Evolutionary conservation across 2,329 filamentous ascomycete species (phyloP), one percentile per base, ranked within the genome.

Genomic region (Fusarium transvaalense): DNA sequence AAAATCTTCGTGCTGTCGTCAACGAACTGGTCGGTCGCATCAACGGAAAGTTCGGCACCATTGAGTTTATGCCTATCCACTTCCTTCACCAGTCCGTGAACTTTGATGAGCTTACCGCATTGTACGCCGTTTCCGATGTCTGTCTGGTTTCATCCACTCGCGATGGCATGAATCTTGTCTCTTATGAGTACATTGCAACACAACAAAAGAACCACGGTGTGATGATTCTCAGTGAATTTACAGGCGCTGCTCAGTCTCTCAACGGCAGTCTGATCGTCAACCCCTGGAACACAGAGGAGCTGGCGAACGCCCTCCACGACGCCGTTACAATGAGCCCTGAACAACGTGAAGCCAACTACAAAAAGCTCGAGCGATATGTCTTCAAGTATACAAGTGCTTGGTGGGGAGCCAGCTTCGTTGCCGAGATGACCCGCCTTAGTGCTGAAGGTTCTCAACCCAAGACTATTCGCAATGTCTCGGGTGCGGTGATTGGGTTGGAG

Each of bases 21-120:
- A 99, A 98, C 78, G 96, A 99, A 82, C 87, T 98, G 13, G 95
- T 98, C 15, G 96, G 96, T 37, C 89, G 95, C 64, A 98, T 99
- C 82, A 99, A 99, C 77, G 96, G 96, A 76, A 94, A 92, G 77
- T 98, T 97, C 76, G 94, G 95, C 78, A 97, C 94, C 32, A 91
- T 98, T 75, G 95, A 98, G 80, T 98, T 97, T 82, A 97, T 97
- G 91, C 96, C 96, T 1, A 98, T 99, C 73, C 96, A 98, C 81
- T 98, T 97, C 83, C 90, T 98, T 75, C 96, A 98, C 83, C 97
- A 97, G 82, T 97, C 93, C 6, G 94, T 98, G 76, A 89, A 89
- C 48, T 97, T 98, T 73, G 94, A 97, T 72, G 96, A 98, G 81
- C 88, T 99, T 35, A 94, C 97, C 50, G 94, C 94, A 1, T 87